Base-by-base conservation (phyloP, 441 rosid genomes). In the Populus trichocarpa region DNA sequence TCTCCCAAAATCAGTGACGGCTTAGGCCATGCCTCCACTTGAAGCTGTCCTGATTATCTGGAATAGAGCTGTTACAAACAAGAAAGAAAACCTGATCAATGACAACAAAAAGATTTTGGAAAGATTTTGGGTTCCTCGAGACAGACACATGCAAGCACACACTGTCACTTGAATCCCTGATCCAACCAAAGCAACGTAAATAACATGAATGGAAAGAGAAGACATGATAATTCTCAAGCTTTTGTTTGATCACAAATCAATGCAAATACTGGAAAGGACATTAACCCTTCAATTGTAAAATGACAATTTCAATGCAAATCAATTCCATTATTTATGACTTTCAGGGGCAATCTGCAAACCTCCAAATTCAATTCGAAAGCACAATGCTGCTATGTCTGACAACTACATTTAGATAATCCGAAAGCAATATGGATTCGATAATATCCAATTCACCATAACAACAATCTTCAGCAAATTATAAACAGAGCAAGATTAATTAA, bases 41-140 rank as follows among this genome's bases (percentile, higher is more conserved):
- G 96, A 85, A 42, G 97, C 95, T 2, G 93, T 91, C 86, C 97
- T 87, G 84, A 93, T 93, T 72, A 93, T 93, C 89, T 93, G 97
- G 88, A 93, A 93, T 25, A 93, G 89, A 76, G 95, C 96, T 90
- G 97, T 73, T 71, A 66, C 66, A 75, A 66, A 79, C 3, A 67
- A 79, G 0, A 59, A 72, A 38, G 25, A 71, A 20, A 71, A 71
- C 57, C 20, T 46, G 18, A 46, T 46, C 20, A 46, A 46, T 53
- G 33, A 53, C 28, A 10, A 72, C 4, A 16, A 59, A 30, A 5
- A 59, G 32, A 11, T 22, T 70, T 8, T 35, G 18, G 6, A 30
- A 5, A 59, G 32, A 11, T 22, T 70, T 8, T 35, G 18, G 6
- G 10, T 38, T 11, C 18, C 72, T 18, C 12, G 18, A 22, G 38